Conservation (phyloP, 257 asterid genomes). For the Jacaranda mimosifolia region DNA sequence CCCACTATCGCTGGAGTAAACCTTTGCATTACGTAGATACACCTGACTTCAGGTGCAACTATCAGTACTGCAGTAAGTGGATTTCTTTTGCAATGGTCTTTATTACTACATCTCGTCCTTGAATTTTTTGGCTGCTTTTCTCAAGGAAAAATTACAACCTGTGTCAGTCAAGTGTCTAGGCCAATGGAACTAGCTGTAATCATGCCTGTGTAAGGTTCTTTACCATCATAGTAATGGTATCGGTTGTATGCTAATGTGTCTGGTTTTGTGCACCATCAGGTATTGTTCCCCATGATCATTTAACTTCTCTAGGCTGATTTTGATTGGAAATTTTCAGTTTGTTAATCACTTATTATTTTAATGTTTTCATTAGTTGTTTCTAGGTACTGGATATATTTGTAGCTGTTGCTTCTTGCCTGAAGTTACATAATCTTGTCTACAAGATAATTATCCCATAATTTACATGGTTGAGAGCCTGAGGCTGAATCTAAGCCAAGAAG, state of each 20-base stretch:
- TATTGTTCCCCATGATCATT: background rate
- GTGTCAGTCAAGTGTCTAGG: constrained; percentile 2
- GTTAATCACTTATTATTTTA: background rate
- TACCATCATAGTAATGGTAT: background rate
- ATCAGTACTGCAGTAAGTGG: constrained; percentile 84
- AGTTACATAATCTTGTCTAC: background rate
- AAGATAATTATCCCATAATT: background rate
- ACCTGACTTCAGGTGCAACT: constrained; percentile 94
- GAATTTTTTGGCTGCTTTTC: background rate
- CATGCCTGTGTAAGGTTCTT: background rate
- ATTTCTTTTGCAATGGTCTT: background rate
- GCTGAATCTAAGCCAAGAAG: constrained; percentile 24
- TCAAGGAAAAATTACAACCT: background rate
- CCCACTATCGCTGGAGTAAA: constrained; percentile 83
- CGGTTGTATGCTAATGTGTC: constrained; percentile 10
- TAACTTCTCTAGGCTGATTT: background rate
- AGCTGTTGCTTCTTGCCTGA: constrained; percentile 14
- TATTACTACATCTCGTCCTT: background rate
- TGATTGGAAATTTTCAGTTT: background rate
- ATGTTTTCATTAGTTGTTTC: background rate
- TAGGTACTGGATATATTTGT: constrained; percentile 2
- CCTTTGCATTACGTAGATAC: constrained; percentile 86
- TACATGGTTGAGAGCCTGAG: background rate
- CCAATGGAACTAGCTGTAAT: background rate
- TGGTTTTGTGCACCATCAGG: background rate